Base-by-base conservation (phyloP, 495 filamentous ascomycete genomes). In the Halenospora varia region DNA sequence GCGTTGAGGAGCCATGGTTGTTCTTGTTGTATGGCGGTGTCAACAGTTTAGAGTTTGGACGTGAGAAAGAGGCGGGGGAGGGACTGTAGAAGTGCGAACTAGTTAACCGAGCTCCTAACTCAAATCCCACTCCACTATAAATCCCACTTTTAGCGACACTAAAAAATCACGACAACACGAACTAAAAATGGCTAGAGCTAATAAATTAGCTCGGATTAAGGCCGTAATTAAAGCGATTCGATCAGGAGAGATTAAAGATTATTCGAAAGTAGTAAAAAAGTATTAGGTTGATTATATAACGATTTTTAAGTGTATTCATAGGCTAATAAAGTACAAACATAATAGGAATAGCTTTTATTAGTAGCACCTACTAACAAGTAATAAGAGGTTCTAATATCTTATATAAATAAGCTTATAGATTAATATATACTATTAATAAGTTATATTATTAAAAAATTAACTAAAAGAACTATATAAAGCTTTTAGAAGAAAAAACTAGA, bases 321-420 rank as follows among this genome's bases (percentile, higher is more conserved):
- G 42, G 8, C 42, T 9, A 45, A 45, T n/a, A 6, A 45, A 6
- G 8, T 45, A 6, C 42, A 15, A n/a, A 15, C n/a, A n/a, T n/a
- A n/a, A n/a, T n/a, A n/a, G n/a, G 42, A 20, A 24, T 8, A 20
- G 54, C 57, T 10, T 73, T 73, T 1, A 3, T 49, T 25, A 22
- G 24, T 22, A 15, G 10, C 17, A 15, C 22, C 26, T 53, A 53
- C 23, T 22, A 40, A 40, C 26, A 19, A 9, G 3, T 25, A 53
- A 40, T 3, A 53, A 41, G 3, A 40, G 9, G 24, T 20, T 9
- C 35, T 53, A 11, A 53, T 53, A n/a, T n/a, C n/a, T n/a, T n/a
- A n/a, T n/a, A 53, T 53, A 22, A 53, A 53, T 22, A 9, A 22
- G 3, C 25, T 53, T 35, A 40, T 25, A 9, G 50, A 53, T 2